Conservation (phyloP, 768 basidiomycete genomes). For the Chalciporus pseudorubinellus region DNA sequence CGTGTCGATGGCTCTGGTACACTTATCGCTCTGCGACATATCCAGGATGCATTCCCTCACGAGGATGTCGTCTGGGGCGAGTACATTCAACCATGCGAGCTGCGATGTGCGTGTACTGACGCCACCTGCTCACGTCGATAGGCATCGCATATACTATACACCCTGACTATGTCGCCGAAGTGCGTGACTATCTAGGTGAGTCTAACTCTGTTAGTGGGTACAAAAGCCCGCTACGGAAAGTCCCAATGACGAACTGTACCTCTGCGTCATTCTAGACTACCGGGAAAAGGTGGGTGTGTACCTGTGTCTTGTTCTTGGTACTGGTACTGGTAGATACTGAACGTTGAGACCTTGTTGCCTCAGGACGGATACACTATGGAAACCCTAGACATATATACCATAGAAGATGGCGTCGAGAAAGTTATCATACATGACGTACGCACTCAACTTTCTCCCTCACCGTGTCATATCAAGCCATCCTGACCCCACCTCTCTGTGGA, state of each 20-base stretch:
- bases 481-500: not conserved
- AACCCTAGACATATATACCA: slow-evolving; percentile 66
- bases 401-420: slow-evolving; percentile 48
- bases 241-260: not conserved
- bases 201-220: not conserved
- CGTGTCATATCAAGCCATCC: not conserved
- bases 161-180: slow-evolving; percentile 67
- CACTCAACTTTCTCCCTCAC: not conserved
- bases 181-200: slow-evolving; percentile 80
- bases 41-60: slow-evolving; percentile 31
- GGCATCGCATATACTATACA: slow-evolving; percentile 90
- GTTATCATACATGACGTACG: slow-evolving; percentile 54
- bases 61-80: slow-evolving; percentile 61
- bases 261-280: slow-evolving; percentile 49
- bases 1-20: not conserved
- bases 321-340: too few relatives aligned
- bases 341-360: not conserved
- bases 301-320: not conserved
- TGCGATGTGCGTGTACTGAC: not conserved
- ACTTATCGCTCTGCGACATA: not conserved
- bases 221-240: not conserved
- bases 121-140: slow-evolving; percentile 22
- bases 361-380: slow-evolving; percentile 92
- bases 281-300: slow-evolving; percentile 67
- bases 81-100: slow-evolving; percentile 8